Evolutionary conservation across 2,329 filamentous ascomycete genomes (phyloP), one percentile per base, ranked within the genome.

Genomic region (Talaromyces pinophilus): DNA sequence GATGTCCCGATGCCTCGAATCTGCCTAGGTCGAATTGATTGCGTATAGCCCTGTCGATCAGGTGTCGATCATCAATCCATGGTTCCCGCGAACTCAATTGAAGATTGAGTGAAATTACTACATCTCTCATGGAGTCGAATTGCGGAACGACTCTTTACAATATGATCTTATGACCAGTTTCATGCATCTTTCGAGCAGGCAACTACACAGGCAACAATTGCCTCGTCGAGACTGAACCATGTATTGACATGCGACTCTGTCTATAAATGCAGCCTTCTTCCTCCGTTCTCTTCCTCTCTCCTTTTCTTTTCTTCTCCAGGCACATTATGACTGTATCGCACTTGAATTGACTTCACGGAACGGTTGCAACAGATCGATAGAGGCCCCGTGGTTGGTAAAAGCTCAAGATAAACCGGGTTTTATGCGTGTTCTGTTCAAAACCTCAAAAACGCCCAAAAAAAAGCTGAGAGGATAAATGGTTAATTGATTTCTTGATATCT

Each of bases 401-500:
- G 65, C 40, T 66, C 65, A 62, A 63, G 65, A 62, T 62, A 42
- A 50, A 66, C 65, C 60, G 65, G 65, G 65, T 61, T 66, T 63
- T 59, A 48, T 66, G 65, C 65, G 65, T 63, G 65, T 63, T 66
- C 44, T 50, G 52, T 33, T 46, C 50, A 59, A 65, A 66, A 52
- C 44, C 63, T 64, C 55, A 64, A 59, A 63, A 63, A 63, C 62
- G 62, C 54, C 50, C 25, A 63, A 63, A 63, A 63, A 55, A 63
- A 63, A 54, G 48, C 62, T 63, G 62, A 40, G 54, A 66, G 57
- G 55, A 64, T 40, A 66, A 66, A 66, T 63, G 19, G 40, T 62
- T 63, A 66, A 54, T 59, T 40, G 64, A 25, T 63, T 66, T 55
- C 15, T 42, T 66, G 65, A 66, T 66, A 66, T 66, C 65, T 63